Percentiles rank a stretch among this genome's conserved stretches.
Evolutionary conservation across 2,329 filamentous ascomycete species (phyloP).

Genomic region (Paecilomyces sp.): DNA sequence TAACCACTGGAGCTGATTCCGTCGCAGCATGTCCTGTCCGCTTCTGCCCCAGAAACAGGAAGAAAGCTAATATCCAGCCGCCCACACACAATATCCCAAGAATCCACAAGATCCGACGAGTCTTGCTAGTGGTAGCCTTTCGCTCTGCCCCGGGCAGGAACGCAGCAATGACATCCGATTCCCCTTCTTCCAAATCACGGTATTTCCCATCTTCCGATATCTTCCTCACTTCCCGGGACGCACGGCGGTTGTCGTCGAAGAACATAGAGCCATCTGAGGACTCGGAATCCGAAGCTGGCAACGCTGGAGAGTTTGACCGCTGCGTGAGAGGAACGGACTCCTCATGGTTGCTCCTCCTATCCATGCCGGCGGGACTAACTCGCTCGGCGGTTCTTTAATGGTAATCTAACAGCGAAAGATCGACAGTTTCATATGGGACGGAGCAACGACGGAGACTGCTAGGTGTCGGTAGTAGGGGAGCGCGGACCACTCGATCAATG

Average conservation of each 20-base stretch:
- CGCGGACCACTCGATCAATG: background rate
- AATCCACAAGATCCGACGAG: constrained; percentile 32
- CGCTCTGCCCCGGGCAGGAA: constrained; percentile 15
- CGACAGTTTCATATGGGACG: background rate
- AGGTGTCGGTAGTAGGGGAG: background rate
- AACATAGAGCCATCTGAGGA: constrained; percentile 23
- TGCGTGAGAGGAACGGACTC: constrained; percentile 22
- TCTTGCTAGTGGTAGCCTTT: constrained; percentile 21
- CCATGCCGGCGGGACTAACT: background rate
- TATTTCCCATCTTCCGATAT: constrained; percentile 18
- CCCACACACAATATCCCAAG: constrained; percentile 34
- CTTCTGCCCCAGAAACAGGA: constrained; percentile 34
- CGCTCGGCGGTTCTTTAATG: background rate
- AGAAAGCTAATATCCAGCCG: constrained; percentile 39
- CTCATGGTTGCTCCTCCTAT: background rate
- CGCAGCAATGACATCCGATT: constrained; percentile 16
- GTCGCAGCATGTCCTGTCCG: constrained; percentile 23
- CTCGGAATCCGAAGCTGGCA: constrained; percentile 23
- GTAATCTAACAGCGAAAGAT: background rate
- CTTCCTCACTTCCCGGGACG: constrained; percentile 3
- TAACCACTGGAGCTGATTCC: constrained; percentile 15
- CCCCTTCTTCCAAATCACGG: constrained; percentile 29
- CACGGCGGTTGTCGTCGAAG: constrained; percentile 17
- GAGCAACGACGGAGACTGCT: background rate
- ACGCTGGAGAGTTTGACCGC: constrained; percentile 14